Evolutionary conservation across 805 yeast species (phyloP).

Genomic region (Gaillardinia entomophila): DNA sequence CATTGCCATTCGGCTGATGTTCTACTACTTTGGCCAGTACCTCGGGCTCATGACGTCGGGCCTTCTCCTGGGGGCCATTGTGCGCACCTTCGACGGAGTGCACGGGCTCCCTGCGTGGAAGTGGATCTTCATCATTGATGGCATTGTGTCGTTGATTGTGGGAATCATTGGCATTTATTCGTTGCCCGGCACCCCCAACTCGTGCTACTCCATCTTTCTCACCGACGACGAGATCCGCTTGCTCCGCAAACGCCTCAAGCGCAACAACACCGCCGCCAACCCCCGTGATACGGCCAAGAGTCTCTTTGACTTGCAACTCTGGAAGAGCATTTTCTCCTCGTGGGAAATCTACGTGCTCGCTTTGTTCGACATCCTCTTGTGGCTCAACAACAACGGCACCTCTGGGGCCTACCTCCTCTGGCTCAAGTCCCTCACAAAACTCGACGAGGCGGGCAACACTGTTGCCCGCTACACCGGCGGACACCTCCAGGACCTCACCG

Average conservation of each 20-base stretch:
- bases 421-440: constrained; percentile 30
- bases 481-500: constrained; percentile 34
- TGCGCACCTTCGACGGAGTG: constrained; percentile 6
- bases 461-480: constrained; percentile 13
- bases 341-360: constrained; percentile 60
- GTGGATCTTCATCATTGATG: constrained; percentile 13
- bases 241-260: constrained; percentile 8
- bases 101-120: constrained; percentile 12
- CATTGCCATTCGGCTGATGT: constrained; percentile 12
- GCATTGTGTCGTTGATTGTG: constrained; percentile 9
- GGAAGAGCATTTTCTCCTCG: constrained; percentile 47
- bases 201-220: constrained; percentile 11
- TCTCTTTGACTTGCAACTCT: constrained; percentile 39
- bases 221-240: constrained; percentile 12
- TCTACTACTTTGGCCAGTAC: constrained; percentile 11
- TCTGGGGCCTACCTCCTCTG: constrained; percentile 47
- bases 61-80: constrained; percentile 9
- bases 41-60: constrained; percentile 12
- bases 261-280: constrained; percentile 11
- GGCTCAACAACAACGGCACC: constrained; percentile 52
- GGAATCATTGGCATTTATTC: constrained; percentile 11
- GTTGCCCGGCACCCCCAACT: constrained; percentile 13
- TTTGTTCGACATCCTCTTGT: constrained; percentile 51
- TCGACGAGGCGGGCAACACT: constrained; percentile 1
- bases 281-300: constrained; percentile 12